Percentiles rank a stretch among this genome's conserved stretches.
phyloP scores from a whole-genome alignment of 1,284 basidiomycete species.

The Moesziomyces aphidis region DNA sequence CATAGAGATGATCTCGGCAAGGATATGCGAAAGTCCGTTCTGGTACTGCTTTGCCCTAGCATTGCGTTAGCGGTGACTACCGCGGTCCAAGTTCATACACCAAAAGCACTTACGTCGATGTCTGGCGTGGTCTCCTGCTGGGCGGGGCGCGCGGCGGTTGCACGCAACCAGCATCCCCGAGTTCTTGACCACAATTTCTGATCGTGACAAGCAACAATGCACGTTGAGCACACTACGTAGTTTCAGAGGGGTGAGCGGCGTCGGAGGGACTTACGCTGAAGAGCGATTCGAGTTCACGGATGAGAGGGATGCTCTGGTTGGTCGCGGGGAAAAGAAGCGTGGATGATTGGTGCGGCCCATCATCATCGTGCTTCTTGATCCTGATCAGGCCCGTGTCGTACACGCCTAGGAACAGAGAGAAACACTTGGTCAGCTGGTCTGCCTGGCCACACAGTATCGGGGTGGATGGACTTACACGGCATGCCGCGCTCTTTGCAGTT shows the following conservation, averaged over 20 bases:
- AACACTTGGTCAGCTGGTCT: neutral
- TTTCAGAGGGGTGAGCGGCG: too few species aligned
- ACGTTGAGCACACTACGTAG: neutral
- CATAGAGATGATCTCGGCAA: constrained; percentile 6
- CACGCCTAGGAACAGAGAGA: constrained; percentile 7
- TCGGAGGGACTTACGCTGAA: constrained; percentile 6
- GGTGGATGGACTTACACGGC: constrained; percentile 17
- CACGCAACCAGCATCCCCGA: neutral
- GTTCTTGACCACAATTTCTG: constrained; percentile 4
- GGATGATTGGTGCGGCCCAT: neutral
- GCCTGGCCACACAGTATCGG: neutral
- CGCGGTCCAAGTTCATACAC: too few species aligned
- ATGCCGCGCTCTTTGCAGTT: constrained; percentile 26
- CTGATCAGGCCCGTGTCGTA: constrained; percentile 11
- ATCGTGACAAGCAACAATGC: too few species aligned
- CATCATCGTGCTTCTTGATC: constrained; percentile 1
- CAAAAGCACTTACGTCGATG: constrained; percentile 5
- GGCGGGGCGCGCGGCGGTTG: too few species aligned
- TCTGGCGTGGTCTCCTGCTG: neutral
- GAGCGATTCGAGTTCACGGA: constrained; percentile 10
- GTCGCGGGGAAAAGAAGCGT: constrained; percentile 3
- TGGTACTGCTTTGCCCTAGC: constrained; percentile 7
- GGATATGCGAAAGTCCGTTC: constrained; percentile 25
- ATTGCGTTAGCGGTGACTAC: neutral
- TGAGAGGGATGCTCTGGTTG: neutral